Conservation (phyloP, 2,329 filamentous ascomycete species). For the Capronia coronata region DNA sequence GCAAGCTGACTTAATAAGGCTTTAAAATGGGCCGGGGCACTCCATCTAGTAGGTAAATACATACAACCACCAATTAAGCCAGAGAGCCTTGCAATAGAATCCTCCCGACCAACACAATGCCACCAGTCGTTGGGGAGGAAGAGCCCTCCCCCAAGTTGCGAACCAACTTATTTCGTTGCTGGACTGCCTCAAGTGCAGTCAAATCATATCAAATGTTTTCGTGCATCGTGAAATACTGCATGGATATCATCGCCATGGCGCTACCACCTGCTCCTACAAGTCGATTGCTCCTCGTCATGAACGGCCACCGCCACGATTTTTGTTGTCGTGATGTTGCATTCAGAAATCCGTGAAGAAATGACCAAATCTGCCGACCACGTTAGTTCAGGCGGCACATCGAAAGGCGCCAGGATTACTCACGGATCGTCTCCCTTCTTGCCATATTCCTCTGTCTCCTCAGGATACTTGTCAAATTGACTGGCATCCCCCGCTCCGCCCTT, state of each 20-base stretch:
- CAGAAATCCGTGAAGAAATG: constrained; percentile 71
- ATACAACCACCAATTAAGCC: neutral
- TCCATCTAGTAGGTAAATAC: neutral
- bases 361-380: constrained; percentile 51
- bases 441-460: constrained; percentile 92
- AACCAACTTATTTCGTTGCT: neutral
- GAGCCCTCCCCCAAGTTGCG: neutral
- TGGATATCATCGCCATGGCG: neutral
- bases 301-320: neutral
- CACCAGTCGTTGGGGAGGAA: neutral
- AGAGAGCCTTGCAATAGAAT: neutral
- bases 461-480: constrained; percentile 96
- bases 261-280: neutral
- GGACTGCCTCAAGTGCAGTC: neutral
- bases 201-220: constrained; percentile 4
- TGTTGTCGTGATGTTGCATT: neutral
- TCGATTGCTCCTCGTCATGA: neutral
- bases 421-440: constrained; percentile 72
- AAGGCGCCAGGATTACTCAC: constrained; percentile 50
- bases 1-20: too few species aligned
- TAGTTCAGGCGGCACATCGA: constrained; percentile 2
- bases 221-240: neutral
- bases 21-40: neutral
- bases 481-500: constrained; percentile 90
- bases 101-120: neutral